phyloP scores from a whole-genome alignment of 257 asterid genomes.

The Coffea eugenioides region DNA sequence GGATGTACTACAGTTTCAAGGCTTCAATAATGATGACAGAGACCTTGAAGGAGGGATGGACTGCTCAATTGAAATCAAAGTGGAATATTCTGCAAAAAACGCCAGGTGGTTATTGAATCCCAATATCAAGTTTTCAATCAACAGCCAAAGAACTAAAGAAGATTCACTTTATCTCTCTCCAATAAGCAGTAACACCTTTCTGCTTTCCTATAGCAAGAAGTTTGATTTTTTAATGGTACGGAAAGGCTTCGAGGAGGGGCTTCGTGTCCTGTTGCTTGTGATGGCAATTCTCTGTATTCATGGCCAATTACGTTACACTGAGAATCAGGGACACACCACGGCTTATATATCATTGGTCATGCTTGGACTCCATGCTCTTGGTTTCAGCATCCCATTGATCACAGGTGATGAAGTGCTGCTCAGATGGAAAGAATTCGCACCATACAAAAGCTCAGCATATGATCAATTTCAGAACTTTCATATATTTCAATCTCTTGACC shows the following conservation, averaged over 20 bases:
- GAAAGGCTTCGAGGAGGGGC: slow-evolving; percentile 14
- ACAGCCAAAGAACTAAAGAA: slow-evolving; percentile 19
- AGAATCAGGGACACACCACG: not conserved
- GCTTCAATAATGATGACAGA: not conserved
- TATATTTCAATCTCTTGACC: not conserved
- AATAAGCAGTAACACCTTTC: not conserved
- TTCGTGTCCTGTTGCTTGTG: slow-evolving; percentile 7
- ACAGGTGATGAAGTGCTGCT: slow-evolving; percentile 1
- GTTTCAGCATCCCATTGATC: slow-evolving; percentile 13
- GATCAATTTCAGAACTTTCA: not conserved
- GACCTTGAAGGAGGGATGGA: slow-evolving; percentile 4
- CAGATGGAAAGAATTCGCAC: slow-evolving; percentile 17
- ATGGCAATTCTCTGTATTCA: slow-evolving; percentile 11
- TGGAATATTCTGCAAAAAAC: slow-evolving; percentile 20
- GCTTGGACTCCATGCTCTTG: slow-evolving; percentile 16
- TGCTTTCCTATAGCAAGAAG: not conserved
- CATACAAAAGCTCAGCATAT: not conserved
- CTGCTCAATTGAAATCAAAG: slow-evolving; percentile 14
- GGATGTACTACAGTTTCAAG: not conserved
- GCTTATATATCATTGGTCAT: slow-evolving; percentile 17
- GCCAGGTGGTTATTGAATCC: slow-evolving; percentile 23
- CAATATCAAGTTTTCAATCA: slow-evolving; percentile 18
- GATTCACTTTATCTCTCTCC: slow-evolving; percentile 17
- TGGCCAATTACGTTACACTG: slow-evolving; percentile 5
- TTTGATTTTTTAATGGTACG: not conserved